Conservation (phyloP, 2,329 filamentous ascomycete species). For the Cadophora sp. region DNA sequence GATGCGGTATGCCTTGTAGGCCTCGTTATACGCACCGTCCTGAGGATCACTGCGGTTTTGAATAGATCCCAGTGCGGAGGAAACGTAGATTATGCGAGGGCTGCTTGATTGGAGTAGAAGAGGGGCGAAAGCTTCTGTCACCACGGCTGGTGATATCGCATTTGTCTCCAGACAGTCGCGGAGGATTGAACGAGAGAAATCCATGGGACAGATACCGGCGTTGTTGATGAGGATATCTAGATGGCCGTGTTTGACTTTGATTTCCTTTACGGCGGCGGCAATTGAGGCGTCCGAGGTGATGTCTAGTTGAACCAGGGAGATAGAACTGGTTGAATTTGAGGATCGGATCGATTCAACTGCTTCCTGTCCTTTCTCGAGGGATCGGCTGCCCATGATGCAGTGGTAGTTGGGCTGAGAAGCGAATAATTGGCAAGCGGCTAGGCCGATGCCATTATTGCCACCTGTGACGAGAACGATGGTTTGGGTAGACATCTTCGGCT, state of each 20-base stretch:
- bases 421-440: slow-evolving; percentile 3
- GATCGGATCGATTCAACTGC: not conserved
- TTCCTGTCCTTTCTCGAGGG: not conserved
- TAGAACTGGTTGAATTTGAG: not conserved
- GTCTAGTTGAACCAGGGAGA: slow-evolving; percentile 9
- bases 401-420: slow-evolving; percentile 1
- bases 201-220: slow-evolving; percentile 5
- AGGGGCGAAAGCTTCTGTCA: not conserved
- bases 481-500: not conserved
- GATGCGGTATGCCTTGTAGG: slow-evolving; percentile 10
- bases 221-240: slow-evolving; percentile 13
- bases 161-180: not conserved
- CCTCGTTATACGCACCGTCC: not conserved
- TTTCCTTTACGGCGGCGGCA: slow-evolving; percentile 1
- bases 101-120: not conserved
- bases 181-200: not conserved
- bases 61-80: slow-evolving; percentile 3
- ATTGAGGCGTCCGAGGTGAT: slow-evolving; percentile 6
- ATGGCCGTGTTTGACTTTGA: slow-evolving; percentile 2
- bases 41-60: not conserved
- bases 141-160: not conserved
- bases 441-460: slow-evolving; percentile 9
- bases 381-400: not conserved
- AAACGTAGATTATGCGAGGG: slow-evolving; percentile 13
- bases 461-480: slow-evolving; percentile 6